Conservation (phyloP, 1,139 yeast species). For the Yamadazyma diddensiae region DNA sequence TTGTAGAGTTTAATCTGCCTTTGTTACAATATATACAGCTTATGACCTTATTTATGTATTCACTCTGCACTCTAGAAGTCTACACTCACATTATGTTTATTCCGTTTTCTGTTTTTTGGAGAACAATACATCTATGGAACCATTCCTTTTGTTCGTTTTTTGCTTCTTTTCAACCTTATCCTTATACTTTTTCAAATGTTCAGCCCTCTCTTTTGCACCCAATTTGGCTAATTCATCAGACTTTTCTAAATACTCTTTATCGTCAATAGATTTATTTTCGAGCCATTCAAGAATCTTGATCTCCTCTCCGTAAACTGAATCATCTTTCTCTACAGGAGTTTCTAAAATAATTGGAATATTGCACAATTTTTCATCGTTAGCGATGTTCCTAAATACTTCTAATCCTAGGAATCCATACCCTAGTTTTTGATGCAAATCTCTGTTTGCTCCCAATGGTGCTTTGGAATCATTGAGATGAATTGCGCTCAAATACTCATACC, state of each 20-base stretch:
- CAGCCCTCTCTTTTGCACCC: conserved; percentile 60
- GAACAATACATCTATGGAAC: conserved; percentile 22
- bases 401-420: conserved; percentile 90
- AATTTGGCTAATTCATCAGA: conserved; percentile 45
- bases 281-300: conserved; percentile 74
- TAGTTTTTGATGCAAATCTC: conserved; percentile 86
- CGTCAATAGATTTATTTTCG: conserved; percentile 51
- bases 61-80: conserved; percentile 1
- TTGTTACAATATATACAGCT: too few relatives aligned
- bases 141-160: conserved; percentile 13
- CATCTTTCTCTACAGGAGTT: conserved; percentile 72
- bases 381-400: conserved; percentile 74
- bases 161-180: conserved; percentile 22
- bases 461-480: conserved; percentile 92
- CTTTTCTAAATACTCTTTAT: conserved; percentile 52
- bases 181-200: conserved; percentile 43
- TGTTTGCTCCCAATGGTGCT: conserved; percentile 85
- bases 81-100: neutral
- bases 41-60: neutral
- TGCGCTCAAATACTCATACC: conserved; percentile 71
- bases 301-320: conserved; percentile 71
- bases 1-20: too few relatives aligned
- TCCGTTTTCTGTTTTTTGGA: conserved; percentile 14
- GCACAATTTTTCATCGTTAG: conserved; percentile 62
- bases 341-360: conserved; percentile 83